Conservation (phyloP, 345 rosid species). For the Limnanthes douglasii region DNA sequence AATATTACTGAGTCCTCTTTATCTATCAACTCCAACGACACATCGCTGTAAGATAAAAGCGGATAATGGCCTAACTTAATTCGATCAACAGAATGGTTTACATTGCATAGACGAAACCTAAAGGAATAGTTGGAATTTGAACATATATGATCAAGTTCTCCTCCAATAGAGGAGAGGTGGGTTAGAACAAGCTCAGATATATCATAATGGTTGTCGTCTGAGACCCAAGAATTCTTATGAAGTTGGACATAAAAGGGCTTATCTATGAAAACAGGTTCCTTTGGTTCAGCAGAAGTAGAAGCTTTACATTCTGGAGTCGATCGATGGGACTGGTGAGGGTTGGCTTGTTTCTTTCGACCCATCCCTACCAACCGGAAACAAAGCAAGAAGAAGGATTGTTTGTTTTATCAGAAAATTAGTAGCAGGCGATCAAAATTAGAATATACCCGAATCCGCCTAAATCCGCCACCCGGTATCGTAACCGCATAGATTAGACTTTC, state of each 20-base stretch:
- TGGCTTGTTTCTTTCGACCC: constrained; percentile 85
- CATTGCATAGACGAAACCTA: constrained; percentile 47
- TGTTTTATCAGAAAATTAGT: too few relatives aligned
- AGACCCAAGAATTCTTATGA: constrained; percentile 23
- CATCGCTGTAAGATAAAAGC: constrained; percentile 37
- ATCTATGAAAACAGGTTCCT: constrained; percentile 13
- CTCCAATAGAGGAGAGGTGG: constrained; percentile 15
- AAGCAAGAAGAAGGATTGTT: too few relatives aligned
- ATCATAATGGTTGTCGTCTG: constrained; percentile 52
- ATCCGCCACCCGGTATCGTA: too few relatives aligned
- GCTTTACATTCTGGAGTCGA: constrained; percentile 13
- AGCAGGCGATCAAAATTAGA: too few relatives aligned
- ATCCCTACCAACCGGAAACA: constrained; percentile 25
- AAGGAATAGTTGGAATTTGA: constrained; percentile 28
- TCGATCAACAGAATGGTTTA: constrained; percentile 32
- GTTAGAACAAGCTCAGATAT: constrained; percentile 61
- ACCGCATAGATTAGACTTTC: too few relatives aligned
- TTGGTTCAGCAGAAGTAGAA: constrained; percentile 7
- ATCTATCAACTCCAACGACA: constrained; percentile 47
- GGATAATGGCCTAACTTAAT: constrained; percentile 92
- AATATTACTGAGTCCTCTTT: constrained; percentile 25
- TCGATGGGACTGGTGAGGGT: constrained; percentile 58
- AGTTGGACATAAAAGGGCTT: constrained; percentile 44
- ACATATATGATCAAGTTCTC: constrained; percentile 22
- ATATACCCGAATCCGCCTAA: too few relatives aligned